phyloP scores from a whole-genome alignment of 176 grass and related monocot species.

The Alloteropsis semialata region DNA sequence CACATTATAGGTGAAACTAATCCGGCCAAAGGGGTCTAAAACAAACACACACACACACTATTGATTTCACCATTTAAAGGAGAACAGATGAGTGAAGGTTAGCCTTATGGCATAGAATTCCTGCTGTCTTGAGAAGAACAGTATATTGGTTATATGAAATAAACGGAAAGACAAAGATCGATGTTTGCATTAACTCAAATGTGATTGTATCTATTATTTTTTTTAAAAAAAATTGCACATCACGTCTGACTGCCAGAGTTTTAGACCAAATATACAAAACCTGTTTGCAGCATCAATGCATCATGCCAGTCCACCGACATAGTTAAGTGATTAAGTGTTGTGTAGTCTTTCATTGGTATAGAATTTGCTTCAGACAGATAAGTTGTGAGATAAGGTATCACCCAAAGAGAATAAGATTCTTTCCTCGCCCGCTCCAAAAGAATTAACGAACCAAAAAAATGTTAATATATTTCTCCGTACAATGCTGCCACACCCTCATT shows the following conservation, averaged over 20 bases:
- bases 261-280: neutral
- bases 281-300: neutral
- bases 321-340: neutral
- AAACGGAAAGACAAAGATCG: neutral
- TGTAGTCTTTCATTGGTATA: conserved; percentile 9
- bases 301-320: neutral
- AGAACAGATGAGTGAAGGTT: neutral
- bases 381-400: neutral
- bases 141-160: neutral
- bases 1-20: neutral
- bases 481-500: neutral
- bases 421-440: neutral
- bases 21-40: neutral
- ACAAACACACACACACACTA: neutral
- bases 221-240: conserved; percentile 6
- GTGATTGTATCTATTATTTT: neutral
- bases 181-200: neutral
- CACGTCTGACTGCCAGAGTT: neutral
- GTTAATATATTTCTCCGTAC: neutral
- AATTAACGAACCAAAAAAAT: conserved; percentile 15
- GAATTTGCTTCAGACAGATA: neutral
- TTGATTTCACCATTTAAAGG: neutral
- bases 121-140: neutral
- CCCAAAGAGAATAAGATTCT: neutral
- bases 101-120: neutral